These are phyloP conservation scores for Colletotrichum chlorophyti DNA, from an alignment of 2,329 filamentous ascomycete genomes.

Conservation along the genomic window DNA sequence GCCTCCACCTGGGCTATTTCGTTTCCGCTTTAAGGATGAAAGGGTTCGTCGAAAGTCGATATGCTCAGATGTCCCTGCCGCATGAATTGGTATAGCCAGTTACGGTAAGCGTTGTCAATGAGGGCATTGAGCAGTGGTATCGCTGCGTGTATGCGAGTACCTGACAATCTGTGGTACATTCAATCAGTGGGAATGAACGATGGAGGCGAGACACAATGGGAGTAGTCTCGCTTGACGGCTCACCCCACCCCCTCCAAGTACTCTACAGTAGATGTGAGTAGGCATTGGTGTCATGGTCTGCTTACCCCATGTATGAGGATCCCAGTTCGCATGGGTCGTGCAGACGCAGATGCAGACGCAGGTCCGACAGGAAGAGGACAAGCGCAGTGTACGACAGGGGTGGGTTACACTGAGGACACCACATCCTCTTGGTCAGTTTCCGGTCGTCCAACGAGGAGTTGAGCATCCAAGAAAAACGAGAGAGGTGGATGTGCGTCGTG, in stretches of 20 bases:
- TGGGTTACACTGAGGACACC: slow-evolving; percentile 23
- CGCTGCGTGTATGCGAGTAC: no score
- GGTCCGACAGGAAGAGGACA: slow-evolving; percentile 49
- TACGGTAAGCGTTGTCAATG: no score
- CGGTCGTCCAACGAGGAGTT: slow-evolving; percentile 7
- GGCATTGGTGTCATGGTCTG: no score
- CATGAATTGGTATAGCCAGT: no score
- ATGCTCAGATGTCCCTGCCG: no score
- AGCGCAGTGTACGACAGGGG: slow-evolving; percentile 37
- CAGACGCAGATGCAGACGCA: slow-evolving; percentile 50
- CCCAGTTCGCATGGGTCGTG: slow-evolving; percentile 34
- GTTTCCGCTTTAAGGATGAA: no score
- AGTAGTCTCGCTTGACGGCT: slow-evolving; percentile 7
- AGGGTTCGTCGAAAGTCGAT: no score
- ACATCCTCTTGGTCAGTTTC: slow-evolving; percentile 9
- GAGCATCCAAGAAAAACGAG: slow-evolving; percentile 2
- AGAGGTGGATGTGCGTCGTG: slow-evolving; percentile 4
- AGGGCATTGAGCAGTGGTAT: no score
- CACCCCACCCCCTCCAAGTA: slow-evolving; percentile 1
- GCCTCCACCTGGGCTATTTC: no score
- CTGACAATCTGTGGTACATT: no score
- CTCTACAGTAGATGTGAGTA: background rate
- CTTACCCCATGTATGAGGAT: no score
- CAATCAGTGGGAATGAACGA: no score
- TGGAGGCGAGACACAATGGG: background rate